Base-by-base conservation (phyloP, 768 basidiomycete genomes). In the Kwoniella europaea region DNA sequence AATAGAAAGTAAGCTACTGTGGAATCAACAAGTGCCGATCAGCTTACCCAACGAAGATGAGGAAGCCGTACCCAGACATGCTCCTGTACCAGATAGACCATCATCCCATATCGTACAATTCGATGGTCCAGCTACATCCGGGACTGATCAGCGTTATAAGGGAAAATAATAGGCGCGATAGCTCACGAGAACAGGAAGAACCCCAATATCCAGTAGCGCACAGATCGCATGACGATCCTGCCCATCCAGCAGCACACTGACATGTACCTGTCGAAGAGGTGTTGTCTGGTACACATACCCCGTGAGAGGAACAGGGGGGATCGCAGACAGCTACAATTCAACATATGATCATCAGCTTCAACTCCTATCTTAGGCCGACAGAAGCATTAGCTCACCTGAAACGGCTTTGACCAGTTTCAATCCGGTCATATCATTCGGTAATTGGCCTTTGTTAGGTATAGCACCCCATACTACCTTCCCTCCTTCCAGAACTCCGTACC, bases 21-120 rank as follows among this genome's bases (percentile, higher is more conserved):
- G 13, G 1, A 29, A 27, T 18, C 61, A 2, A 29, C 53, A 2
- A 18, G 46, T 29, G 29, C 35, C n/a, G 15, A 13, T 1, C 3
- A 42, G 65, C 76, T 70, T 54, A 79, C 80, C 27, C 5, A 53
- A 27, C 2, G 59, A 22, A 43, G 77, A 69, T 56, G 75, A 73
- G 10, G 71, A 72, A 0, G 57, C 50, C 2, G 76, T 76, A 9
- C 81, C 75, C 4, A 82, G 43, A 71, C 82, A 82, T 29, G 55
- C 69, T 0, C 82, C 82, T n/a, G 75, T 75, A 3, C 82, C 82
- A 2, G 63, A 20, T 2, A 74, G 13, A 0, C 81, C 81, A 65
- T 79, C 78, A 65, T 83, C 78, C 68, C 79, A 83, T 10, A 77
- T 58, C 16, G 74, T 69, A 63, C 79, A 81, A 24, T 74, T 62